Base-by-base conservation (phyloP, 306 rosid genomes). In the Chamaecrista fasciculata region DNA sequence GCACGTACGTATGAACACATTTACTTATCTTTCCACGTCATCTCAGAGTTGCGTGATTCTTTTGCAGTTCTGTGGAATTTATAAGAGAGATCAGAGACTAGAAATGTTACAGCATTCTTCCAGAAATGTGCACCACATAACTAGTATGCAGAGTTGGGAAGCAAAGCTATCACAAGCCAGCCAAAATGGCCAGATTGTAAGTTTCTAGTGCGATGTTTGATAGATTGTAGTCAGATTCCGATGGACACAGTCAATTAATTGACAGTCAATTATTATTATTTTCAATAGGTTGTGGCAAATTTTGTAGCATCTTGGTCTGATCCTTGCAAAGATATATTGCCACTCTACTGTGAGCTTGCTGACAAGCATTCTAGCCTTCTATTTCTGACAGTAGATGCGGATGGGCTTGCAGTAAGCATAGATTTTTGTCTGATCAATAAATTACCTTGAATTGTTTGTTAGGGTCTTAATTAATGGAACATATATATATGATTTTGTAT, bases 261-360 rank as follows among this genome's bases (percentile, higher is more conserved):
- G n/a, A n/a, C n/a, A n/a, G n/a, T n/a, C n/a, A n/a, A n/a, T n/a
- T n/a, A n/a, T n/a, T n/a, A n/a, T n/a, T n/a, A n/a, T n/a, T n/a
- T 59, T 59, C 15, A 87, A 73, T 78, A 87, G 94, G 85, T 88
- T 55, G 49, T 88, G 55, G 94, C 87, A 28, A 88, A 85, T 80
- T 87, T 87, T 84, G 85, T 82, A 52, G 86, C 93, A 24, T 78
- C 83, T 26, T 85, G 93, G 93, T 87, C 88, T 55, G 80, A 82
- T 76, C 90, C 93, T 29, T 87, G 93, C 67, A 85, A 66, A 73
- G 60, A 77, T 71, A 59, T 85, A 63, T 79, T 83, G 12, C 84
- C 90, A 16, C 74, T 71, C 51, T 85, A 64, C 39, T 8, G 76
- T n/a, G 94, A 88, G 82, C 73, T 88, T 70, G 86, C 94, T 1